Percentiles rank a stretch among this genome's conserved stretches.
Conservation (phyloP, 1,284 basidiomycete species). For the Malassezia equina region DNA sequence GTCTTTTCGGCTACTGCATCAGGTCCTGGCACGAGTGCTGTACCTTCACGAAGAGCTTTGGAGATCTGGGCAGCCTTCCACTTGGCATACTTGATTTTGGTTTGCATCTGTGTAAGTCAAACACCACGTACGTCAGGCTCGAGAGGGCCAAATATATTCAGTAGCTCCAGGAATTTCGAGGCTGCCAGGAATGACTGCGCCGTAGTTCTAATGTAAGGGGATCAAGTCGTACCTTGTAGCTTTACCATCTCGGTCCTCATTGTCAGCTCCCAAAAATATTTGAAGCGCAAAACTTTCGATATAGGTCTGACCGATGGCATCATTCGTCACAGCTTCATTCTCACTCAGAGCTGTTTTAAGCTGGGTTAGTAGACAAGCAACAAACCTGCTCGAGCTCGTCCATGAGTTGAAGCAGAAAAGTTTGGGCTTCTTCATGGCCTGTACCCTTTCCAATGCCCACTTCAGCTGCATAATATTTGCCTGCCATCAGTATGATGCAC, state of each 20-base stretch:
- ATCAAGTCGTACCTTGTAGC: slow-evolving; percentile 58
- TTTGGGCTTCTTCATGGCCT: slow-evolving; percentile 57
- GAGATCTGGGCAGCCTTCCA: slow-evolving; percentile 85
- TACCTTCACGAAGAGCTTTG: slow-evolving; percentile 70
- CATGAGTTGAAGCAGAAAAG: slow-evolving; percentile 65
- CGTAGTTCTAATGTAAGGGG: slow-evolving; percentile 55
- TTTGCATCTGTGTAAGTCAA: slow-evolving; percentile 54
- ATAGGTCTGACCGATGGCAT: slow-evolving; percentile 71
- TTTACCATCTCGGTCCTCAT: slow-evolving; percentile 69
- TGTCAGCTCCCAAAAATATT: slow-evolving; percentile 79
- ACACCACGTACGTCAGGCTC: slow-evolving; percentile 41
- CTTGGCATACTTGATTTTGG: slow-evolving; percentile 76
- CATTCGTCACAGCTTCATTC: slow-evolving; percentile 72
- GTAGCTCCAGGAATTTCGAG: slow-evolving; percentile 71
- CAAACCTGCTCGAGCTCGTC: slow-evolving; percentile 62
- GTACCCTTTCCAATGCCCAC: slow-evolving; percentile 63
- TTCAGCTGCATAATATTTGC: slow-evolving; percentile 76
- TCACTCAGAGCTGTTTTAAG: slow-evolving; percentile 66
- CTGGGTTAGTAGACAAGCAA: slow-evolving; percentile 29
- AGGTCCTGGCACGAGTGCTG: slow-evolving; percentile 27
- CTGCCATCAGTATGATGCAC: slow-evolving; percentile 3
- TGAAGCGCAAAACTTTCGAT: slow-evolving; percentile 87
- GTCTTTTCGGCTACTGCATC: not conserved
- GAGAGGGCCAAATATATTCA: slow-evolving; percentile 60
- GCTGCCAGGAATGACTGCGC: slow-evolving; percentile 81